These are phyloP conservation scores for Vitis riparia DNA, from an alignment of 164 flowering plant species.

Conservation along the genomic window DNA sequence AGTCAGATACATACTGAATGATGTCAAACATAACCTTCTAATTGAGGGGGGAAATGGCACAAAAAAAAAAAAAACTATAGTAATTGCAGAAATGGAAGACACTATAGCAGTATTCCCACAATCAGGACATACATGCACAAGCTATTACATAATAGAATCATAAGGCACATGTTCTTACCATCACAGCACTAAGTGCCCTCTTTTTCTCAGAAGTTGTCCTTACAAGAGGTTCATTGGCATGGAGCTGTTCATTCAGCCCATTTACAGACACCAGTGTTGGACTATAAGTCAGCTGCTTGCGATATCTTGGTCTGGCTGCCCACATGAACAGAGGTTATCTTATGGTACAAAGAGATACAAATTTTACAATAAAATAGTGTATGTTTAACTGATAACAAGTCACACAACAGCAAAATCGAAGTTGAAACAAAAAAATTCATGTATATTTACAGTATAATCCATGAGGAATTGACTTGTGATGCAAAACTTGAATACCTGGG, in stretches of 20 bases:
- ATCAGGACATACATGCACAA: too few relatives aligned
- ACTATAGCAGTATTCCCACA: too few relatives aligned
- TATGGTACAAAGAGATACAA: neutral
- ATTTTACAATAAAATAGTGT: too few relatives aligned
- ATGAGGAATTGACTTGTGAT: neutral
- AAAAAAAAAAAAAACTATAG: too few relatives aligned
- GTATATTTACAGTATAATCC: too few relatives aligned
- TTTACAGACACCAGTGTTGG: conserved; percentile 12
- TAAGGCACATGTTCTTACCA: conserved; percentile 19
- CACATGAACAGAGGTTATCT: conserved; percentile 19
- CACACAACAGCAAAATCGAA: too few relatives aligned
- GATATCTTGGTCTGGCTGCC: conserved; percentile 35
- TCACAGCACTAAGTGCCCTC: conserved; percentile 21
- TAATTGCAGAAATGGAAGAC: too few relatives aligned
- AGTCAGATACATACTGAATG: too few relatives aligned
- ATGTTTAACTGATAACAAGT: too few relatives aligned
- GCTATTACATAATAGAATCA: neutral
- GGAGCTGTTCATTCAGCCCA: conserved; percentile 16
- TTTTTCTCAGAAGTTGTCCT: conserved; percentile 29
- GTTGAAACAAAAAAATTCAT: too few relatives aligned
- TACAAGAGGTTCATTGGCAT: conserved; percentile 19
- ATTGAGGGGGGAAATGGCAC: too few relatives aligned
- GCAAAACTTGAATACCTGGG: conserved; percentile 30
- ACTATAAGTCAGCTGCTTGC: conserved; percentile 10
- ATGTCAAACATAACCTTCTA: too few relatives aligned